Evolutionary conservation across 768 basidiomycete species (phyloP).

Genomic region (Mycena polygramma): DNA sequence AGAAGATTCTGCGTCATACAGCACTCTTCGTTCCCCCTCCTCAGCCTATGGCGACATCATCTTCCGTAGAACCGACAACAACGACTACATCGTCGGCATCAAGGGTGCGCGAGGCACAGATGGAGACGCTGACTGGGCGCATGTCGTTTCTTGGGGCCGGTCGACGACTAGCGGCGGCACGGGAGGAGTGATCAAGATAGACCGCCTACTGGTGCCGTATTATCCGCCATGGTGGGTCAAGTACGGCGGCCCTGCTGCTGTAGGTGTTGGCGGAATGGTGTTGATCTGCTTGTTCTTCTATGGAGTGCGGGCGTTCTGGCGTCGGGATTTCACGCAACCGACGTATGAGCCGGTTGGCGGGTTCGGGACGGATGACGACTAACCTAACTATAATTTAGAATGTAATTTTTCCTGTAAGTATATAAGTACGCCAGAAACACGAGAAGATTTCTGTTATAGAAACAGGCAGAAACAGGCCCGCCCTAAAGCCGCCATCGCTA

Average conservation of each 20-base stretch:
- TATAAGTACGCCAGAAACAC: slow-evolving; percentile 1
- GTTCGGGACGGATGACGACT: slow-evolving; percentile 66
- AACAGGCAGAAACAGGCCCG: slow-evolving; percentile 3
- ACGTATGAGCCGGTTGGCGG: slow-evolving; percentile 94
- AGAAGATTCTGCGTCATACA: slow-evolving; percentile 78
- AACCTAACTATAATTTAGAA: slow-evolving; percentile 30
- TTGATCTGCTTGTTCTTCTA: slow-evolving; percentile 80
- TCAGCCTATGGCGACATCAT: slow-evolving; percentile 87
- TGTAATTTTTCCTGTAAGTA: slow-evolving; percentile 31
- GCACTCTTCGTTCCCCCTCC: slow-evolving; percentile 77
- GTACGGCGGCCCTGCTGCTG: slow-evolving; percentile 78
- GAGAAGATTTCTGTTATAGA: too few relatives aligned
- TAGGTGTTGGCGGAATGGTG: slow-evolving; percentile 69
- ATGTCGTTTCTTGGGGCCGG: slow-evolving; percentile 80
- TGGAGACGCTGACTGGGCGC: slow-evolving; percentile 72
- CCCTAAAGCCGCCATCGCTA: slow-evolving; percentile 2
- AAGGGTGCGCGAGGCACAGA: slow-evolving; percentile 79
- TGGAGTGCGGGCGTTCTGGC: slow-evolving; percentile 79
- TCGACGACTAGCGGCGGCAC: slow-evolving; percentile 78
- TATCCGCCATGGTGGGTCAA: slow-evolving; percentile 87
- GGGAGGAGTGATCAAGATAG: slow-evolving; percentile 92
- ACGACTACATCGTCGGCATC: slow-evolving; percentile 74
- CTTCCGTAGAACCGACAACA: slow-evolving; percentile 67
- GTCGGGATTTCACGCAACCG: slow-evolving; percentile 81
- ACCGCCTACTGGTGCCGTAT: slow-evolving; percentile 87